Evolutionary conservation across 805 yeast species (phyloP).

Genomic region (Yarrowia alimentaria): DNA sequence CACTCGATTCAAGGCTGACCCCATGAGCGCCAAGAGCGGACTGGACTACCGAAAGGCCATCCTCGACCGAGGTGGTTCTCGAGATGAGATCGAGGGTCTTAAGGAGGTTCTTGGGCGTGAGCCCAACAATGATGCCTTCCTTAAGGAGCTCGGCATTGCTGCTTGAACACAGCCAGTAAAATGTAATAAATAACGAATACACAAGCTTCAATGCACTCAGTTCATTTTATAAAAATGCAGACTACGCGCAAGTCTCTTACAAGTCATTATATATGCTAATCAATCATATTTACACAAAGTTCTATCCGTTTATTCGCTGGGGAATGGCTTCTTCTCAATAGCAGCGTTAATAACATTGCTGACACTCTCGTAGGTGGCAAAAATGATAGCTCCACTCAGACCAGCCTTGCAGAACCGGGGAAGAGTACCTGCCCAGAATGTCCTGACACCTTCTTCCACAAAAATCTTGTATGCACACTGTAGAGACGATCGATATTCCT

Average conservation of each 20-base stretch:
- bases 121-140: slow-evolving; percentile 71
- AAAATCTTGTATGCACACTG: slow-evolving; percentile 41
- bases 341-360: slow-evolving; percentile 48
- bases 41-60: slow-evolving; percentile 66
- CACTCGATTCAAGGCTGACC: slow-evolving; percentile 63
- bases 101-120: slow-evolving; percentile 69
- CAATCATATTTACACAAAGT: slow-evolving; percentile 17
- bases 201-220: no score
- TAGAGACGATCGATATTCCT: slow-evolving; percentile 40
- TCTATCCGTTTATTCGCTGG: slow-evolving; percentile 33
- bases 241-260: no score
- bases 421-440: slow-evolving; percentile 42
- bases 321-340: slow-evolving; percentile 43
- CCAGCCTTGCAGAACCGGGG: slow-evolving; percentile 72
- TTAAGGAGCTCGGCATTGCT: slow-evolving; percentile 36
- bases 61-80: slow-evolving; percentile 68
- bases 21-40: slow-evolving; percentile 63
- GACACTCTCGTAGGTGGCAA: slow-evolving; percentile 59
- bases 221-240: no score
- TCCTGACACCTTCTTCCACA: slow-evolving; percentile 43
- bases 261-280: no score
- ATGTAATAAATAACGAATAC: not conserved
- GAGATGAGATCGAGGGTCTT: slow-evolving; percentile 65
- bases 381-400: slow-evolving; percentile 66
- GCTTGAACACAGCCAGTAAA: slow-evolving; percentile 8